Percentiles rank a stretch among this genome's conserved stretches.
These are phyloP conservation scores for Diaporthe australafricana DNA, from an alignment of 2,329 filamentous ascomycete species.

Conservation along the genomic window DNA sequence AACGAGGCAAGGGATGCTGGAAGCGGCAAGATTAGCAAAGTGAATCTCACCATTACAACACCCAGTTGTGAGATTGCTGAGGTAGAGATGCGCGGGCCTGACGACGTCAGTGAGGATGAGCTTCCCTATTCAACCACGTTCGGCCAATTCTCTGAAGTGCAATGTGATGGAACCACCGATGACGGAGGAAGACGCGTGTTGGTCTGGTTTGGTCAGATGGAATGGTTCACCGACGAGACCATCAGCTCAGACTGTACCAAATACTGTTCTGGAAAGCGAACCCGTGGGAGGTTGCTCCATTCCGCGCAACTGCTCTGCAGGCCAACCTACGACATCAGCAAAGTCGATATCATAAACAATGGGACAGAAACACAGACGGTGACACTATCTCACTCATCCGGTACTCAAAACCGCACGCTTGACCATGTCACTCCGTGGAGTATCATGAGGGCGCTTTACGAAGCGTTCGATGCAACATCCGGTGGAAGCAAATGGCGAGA, in stretches of 20 bases:
- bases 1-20: no score
- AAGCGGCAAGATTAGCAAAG: not conserved
- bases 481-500: slow-evolving; percentile 28
- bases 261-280: not conserved
- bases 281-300: slow-evolving; percentile 32
- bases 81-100: rapidly evolving
- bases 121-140: not conserved
- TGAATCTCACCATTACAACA: not conserved
- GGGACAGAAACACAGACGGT: slow-evolving; percentile 40
- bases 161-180: not conserved
- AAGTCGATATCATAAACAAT: slow-evolving; percentile 42
- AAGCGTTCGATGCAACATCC: slow-evolving; percentile 37
- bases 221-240: not conserved
- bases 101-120: not conserved
- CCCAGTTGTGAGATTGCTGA: not conserved
- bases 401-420: slow-evolving; percentile 32
- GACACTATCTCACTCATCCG: slow-evolving; percentile 13
- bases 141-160: not conserved
- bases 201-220: not conserved
- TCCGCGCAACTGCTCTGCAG: slow-evolving; percentile 46
- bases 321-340: slow-evolving; percentile 42
- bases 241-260: not conserved
- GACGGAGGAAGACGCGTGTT: not conserved
- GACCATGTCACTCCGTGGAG: slow-evolving; percentile 42
- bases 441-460: slow-evolving; percentile 43